These are phyloP conservation scores for Diplogelasinospora grovesii DNA, from an alignment of 495 filamentous ascomycete species.

Conservation along the genomic window DNA sequence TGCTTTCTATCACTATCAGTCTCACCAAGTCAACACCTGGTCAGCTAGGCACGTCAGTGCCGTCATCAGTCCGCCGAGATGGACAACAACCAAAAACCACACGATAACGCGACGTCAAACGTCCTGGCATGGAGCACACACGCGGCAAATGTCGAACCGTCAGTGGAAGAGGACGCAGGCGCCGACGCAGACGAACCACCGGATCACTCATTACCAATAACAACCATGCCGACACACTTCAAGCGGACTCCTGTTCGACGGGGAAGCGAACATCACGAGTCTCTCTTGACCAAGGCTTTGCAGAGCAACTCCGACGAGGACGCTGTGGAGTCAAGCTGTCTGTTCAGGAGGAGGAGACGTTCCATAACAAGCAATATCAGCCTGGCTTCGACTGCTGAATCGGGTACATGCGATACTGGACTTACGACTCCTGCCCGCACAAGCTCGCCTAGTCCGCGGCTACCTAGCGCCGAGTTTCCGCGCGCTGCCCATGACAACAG, in stretches of 20 bases:
- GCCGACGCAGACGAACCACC: conserved; percentile 30
- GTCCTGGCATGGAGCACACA: conserved; percentile 37
- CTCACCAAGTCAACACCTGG: neutral
- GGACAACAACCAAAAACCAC: conserved; percentile 33
- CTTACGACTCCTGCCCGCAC: conserved; percentile 86
- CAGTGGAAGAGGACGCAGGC: conserved; percentile 32
- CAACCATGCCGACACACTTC: conserved; percentile 28
- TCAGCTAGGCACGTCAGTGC: neutral
- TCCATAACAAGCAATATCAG: conserved; percentile 75
- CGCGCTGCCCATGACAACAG: too few relatives aligned
- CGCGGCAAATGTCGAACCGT: conserved; percentile 36
- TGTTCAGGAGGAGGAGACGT: conserved; percentile 39
- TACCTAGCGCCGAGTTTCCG: too few relatives aligned
- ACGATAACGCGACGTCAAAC: conserved; percentile 32
- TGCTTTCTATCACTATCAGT: neutral
- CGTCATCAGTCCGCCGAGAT: conserved; percentile 18
- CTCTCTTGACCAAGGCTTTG: conserved; percentile 73
- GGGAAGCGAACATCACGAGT: conserved; percentile 52
- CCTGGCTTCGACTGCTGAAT: conserved; percentile 71
- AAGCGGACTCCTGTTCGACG: conserved; percentile 36
- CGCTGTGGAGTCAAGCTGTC: conserved; percentile 14
- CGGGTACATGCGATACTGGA: conserved; percentile 89
- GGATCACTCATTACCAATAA: conserved; percentile 12
- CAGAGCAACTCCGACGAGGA: conserved; percentile 57
- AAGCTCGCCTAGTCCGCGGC: conserved; percentile 80